A percentile compares a stretch with the other conserved stretches of the same genome.
Evolutionary conservation across 1,139 yeast species (phyloP).

Genomic region (Yamadazyma friedrichii): DNA sequence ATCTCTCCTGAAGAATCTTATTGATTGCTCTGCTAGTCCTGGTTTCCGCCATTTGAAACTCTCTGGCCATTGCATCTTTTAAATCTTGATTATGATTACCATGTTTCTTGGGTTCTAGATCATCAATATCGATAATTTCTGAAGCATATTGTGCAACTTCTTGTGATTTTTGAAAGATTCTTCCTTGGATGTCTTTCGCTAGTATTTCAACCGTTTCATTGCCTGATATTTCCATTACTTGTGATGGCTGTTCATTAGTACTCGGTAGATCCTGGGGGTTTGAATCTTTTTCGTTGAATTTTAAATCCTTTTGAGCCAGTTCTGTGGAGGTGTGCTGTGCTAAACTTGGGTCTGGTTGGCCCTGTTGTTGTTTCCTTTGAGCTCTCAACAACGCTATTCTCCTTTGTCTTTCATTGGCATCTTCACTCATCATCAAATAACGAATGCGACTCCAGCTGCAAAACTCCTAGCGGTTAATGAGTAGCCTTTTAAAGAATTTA

Average conservation of each 20-base stretch:
- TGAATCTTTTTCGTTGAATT: neutral
- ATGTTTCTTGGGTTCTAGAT: slow-evolving; percentile 1
- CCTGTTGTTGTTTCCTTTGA: slow-evolving; percentile 8
- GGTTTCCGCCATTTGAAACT: slow-evolving; percentile 26
- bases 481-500: neutral
- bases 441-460: slow-evolving; percentile 1
- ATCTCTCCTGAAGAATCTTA: slow-evolving; percentile 8
- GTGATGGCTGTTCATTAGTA: slow-evolving; percentile 2
- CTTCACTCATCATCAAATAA: slow-evolving; percentile 6
- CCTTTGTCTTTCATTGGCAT: slow-evolving; percentile 14
- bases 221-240: slow-evolving; percentile 8
- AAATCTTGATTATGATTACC: slow-evolving; percentile 23
- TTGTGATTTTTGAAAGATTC: slow-evolving; percentile 19
- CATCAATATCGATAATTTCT: slow-evolving; percentile 3
- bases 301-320: neutral
- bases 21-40: slow-evolving; percentile 31
- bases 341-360: neutral
- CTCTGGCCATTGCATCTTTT: slow-evolving; percentile 27
- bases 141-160: slow-evolving; percentile 13
- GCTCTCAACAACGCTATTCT: slow-evolving; percentile 16
- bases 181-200: slow-evolving; percentile 24
- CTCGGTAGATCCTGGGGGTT: neutral
- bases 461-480: neutral
- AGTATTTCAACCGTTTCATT: slow-evolving; percentile 30
- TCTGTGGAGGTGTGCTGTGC: neutral